These are phyloP conservation scores for Salvia splendens DNA, from an alignment of 257 asterid genomes.

Conservation along the genomic window DNA sequence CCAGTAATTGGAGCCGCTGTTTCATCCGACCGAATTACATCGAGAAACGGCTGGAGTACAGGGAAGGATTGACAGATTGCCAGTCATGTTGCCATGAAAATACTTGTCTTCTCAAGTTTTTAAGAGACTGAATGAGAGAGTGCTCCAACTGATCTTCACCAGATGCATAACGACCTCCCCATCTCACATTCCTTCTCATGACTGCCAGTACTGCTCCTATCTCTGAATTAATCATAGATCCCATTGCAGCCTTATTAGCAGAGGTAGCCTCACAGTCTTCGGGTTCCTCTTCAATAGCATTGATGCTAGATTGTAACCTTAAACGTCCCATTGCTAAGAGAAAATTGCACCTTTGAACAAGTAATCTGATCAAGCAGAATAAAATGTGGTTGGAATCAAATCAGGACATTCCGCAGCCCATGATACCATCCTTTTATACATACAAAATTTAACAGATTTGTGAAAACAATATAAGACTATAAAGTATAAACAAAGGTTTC, in stretches of 20 bases:
- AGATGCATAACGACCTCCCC: conserved; percentile 97
- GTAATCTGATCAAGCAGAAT: conserved; percentile 24
- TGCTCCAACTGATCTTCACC: conserved; percentile 98
- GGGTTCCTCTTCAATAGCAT: conserved; percentile 92
- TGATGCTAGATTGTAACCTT: conserved; percentile 78
- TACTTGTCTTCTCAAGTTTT: conserved; percentile 74
- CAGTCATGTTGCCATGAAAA: conserved; percentile 84
- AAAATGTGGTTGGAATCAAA: conserved; percentile 20
- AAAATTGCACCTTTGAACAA: conserved; percentile 33
- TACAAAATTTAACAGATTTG: neutral
- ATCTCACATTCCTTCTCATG: conserved; percentile 97
- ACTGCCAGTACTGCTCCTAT: conserved; percentile 92
- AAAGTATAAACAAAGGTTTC: conserved; percentile 7
- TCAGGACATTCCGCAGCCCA: conserved; percentile 23
- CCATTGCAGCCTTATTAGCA: conserved; percentile 65
- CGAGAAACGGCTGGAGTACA: conserved; percentile 96
- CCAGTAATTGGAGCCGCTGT: conserved; percentile 94
- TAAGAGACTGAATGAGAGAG: conserved; percentile 87
- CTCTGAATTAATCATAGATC: conserved; percentile 86
- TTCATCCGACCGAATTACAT: conserved; percentile 92
- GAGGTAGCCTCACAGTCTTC: conserved; percentile 76
- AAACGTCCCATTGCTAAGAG: conserved; percentile 69
- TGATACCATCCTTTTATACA: conserved; percentile 17
- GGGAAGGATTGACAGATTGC: conserved; percentile 72
- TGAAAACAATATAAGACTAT: conserved; percentile 1